phyloP scores from a whole-genome alignment of 768 basidiomycete genomes.

The Termitomyces sp. region DNA sequence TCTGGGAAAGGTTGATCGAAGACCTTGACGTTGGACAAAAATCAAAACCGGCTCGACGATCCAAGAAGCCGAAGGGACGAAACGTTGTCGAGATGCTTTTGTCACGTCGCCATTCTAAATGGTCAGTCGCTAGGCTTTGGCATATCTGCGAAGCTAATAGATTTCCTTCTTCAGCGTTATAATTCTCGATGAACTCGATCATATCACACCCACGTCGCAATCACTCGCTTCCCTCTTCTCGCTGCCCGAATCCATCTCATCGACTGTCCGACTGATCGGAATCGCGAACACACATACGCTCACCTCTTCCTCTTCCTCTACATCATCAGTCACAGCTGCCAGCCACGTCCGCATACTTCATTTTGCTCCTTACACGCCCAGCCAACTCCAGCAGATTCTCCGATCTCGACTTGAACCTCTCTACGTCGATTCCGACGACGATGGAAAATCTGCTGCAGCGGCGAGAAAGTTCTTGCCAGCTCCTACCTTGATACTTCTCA shows the following conservation, averaged over 20 bases:
- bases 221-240: slow-evolving; percentile 60
- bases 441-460: slow-evolving; percentile 19
- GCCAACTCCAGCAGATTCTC: slow-evolving; percentile 66
- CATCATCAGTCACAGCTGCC: slow-evolving; percentile 27
- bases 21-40: slow-evolving; percentile 36
- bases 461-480: slow-evolving; percentile 54
- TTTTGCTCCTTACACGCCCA: slow-evolving; percentile 73
- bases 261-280: slow-evolving; percentile 64
- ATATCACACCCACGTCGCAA: slow-evolving; percentile 59
- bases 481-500: slow-evolving; percentile 61
- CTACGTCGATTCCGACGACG: slow-evolving; percentile 25
- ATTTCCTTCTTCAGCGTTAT: slow-evolving; percentile 45
- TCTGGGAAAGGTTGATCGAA: slow-evolving; percentile 67
- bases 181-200: slow-evolving; percentile 84
- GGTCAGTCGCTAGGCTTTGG: slow-evolving; percentile 28
- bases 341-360: slow-evolving; percentile 58
- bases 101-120: slow-evolving; percentile 41
- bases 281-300: slow-evolving; percentile 90
- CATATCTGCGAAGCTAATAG: slow-evolving; percentile 4
- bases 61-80: slow-evolving; percentile 40
- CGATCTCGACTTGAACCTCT: slow-evolving; percentile 55
- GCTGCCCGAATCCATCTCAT: slow-evolving; percentile 48
- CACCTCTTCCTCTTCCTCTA: slow-evolving; percentile 43
- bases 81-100: slow-evolving; percentile 43
- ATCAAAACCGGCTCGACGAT: slow-evolving; percentile 27